Percentiles rank a stretch among this genome's conserved stretches.
phyloP scores from a whole-genome alignment of 768 basidiomycete genomes.

The Leucogyrophana mollusca region DNA sequence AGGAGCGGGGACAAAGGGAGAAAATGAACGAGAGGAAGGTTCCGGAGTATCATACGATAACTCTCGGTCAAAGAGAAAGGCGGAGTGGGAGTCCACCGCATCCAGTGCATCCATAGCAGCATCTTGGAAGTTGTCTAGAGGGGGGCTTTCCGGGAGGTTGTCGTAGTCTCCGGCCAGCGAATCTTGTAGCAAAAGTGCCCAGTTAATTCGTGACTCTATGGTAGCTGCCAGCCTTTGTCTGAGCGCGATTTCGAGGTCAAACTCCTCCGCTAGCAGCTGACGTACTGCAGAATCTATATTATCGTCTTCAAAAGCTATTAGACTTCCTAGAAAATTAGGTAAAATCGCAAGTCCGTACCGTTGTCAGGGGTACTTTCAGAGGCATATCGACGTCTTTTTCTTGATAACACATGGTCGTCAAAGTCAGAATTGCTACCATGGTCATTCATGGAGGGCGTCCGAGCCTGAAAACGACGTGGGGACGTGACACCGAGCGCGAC shows the following conservation, averaged over 20 bases:
- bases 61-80: conserved; percentile 36
- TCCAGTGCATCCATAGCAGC: conserved; percentile 44
- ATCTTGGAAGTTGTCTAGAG: conserved; percentile 31
- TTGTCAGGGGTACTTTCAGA: too few species aligned
- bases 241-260: conserved; percentile 43
- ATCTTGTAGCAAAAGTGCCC: conserved; percentile 42
- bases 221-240: conserved; percentile 40
- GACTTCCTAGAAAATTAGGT: too few species aligned
- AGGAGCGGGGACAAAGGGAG: conserved; percentile 13
- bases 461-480: too few species aligned
- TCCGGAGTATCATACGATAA: conserved; percentile 11
- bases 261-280: conserved; percentile 32
- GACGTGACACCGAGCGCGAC: too few species aligned
- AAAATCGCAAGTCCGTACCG: too few species aligned
- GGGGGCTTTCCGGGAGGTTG: conserved; percentile 6
- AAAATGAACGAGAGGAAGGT: conserved; percentile 19
- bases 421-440: too few species aligned
- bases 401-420: too few species aligned
- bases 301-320: background rate
- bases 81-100: conserved; percentile 37
- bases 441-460: too few species aligned
- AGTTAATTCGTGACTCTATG: conserved; percentile 43
- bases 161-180: conserved; percentile 23
- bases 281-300: conserved; percentile 14
- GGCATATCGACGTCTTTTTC: too few species aligned